These are phyloP conservation scores for Filobasidium floriforme DNA, from an alignment of 768 basidiomycete species.

Conservation along the genomic window DNA sequence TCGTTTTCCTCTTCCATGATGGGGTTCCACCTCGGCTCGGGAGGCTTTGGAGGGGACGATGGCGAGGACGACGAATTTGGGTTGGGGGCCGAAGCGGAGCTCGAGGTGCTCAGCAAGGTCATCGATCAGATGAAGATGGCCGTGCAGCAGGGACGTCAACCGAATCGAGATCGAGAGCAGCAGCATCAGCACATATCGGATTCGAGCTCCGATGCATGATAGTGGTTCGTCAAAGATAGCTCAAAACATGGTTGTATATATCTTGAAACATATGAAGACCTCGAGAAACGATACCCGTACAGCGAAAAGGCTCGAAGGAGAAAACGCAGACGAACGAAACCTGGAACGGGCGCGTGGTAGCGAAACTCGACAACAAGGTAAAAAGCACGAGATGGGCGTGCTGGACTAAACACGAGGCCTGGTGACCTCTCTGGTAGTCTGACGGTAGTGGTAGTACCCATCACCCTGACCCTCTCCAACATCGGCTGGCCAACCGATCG, in stretches of 20 bases:
- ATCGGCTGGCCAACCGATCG: slow-evolving; percentile 39
- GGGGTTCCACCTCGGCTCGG: slow-evolving; percentile 22
- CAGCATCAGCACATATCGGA: no score
- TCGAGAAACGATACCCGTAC: no score
- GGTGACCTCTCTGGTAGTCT: slow-evolving; percentile 40
- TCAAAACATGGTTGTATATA: no score
- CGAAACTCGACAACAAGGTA: neutral
- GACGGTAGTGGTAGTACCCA: slow-evolving; percentile 44
- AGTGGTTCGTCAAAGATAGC: no score
- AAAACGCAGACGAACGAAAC: no score
- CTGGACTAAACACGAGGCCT: slow-evolving; percentile 8
- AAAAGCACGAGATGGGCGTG: neutral
- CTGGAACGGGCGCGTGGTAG: no score
- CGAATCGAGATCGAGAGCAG: no score
- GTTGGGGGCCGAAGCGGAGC: slow-evolving; percentile 2
- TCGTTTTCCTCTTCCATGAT: slow-evolving; percentile 16
- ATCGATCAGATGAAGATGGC: slow-evolving; percentile 15
- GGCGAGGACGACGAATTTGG: slow-evolving; percentile 11
- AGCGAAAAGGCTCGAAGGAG: no score
- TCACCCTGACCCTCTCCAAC: slow-evolving; percentile 32
- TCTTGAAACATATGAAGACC: no score
- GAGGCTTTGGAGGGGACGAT: slow-evolving; percentile 1
- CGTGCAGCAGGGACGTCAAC: neutral
- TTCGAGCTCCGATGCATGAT: no score
- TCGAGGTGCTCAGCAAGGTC: slow-evolving; percentile 9